phyloP scores from a whole-genome alignment of 1,284 basidiomycete species.

The Chalciporus sp. region DNA sequence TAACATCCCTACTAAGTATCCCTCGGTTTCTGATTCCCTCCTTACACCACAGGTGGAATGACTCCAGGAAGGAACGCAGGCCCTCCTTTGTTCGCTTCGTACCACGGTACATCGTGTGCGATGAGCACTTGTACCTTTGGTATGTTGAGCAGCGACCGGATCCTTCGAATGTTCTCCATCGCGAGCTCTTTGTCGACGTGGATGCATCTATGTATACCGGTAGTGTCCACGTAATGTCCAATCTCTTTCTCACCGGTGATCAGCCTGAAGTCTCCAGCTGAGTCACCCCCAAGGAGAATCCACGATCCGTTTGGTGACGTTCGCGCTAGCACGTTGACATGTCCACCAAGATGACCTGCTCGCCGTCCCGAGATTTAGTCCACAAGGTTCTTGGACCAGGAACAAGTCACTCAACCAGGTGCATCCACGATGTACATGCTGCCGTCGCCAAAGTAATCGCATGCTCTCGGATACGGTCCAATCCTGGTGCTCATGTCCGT shows the following conservation, averaged over 20 bases:
- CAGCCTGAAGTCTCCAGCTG: slow-evolving; percentile 55
- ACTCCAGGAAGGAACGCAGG: slow-evolving; percentile 47
- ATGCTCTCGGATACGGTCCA: slow-evolving; percentile 52
- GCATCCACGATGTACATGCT: slow-evolving; percentile 58
- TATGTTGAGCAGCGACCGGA: slow-evolving; percentile 40
- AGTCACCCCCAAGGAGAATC: slow-evolving; percentile 59
- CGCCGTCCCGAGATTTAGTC: neutral
- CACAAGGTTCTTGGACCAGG: neutral
- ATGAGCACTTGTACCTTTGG: slow-evolving; percentile 50
- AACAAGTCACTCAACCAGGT: slow-evolving; percentile 27
- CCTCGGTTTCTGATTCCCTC: no score
- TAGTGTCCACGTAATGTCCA: slow-evolving; percentile 27
- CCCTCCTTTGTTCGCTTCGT: slow-evolving; percentile 44
- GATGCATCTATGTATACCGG: slow-evolving; percentile 33
- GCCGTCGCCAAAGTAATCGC: slow-evolving; percentile 60
- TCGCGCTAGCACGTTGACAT: slow-evolving; percentile 53
- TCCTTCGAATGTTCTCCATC: slow-evolving; percentile 42
- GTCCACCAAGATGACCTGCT: slow-evolving; percentile 24
- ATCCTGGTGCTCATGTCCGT: slow-evolving; percentile 40
- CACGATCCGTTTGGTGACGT: slow-evolving; percentile 57
- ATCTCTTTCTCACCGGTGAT: slow-evolving; percentile 49
- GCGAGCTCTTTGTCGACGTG: slow-evolving; percentile 47
- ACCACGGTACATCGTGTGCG: slow-evolving; percentile 58
- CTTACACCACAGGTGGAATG: slow-evolving; percentile 31
- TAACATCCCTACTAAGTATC: no score